These are phyloP conservation scores for Tylopilus rubrobrunneus DNA, from an alignment of 768 basidiomycete species.

Conservation along the genomic window DNA sequence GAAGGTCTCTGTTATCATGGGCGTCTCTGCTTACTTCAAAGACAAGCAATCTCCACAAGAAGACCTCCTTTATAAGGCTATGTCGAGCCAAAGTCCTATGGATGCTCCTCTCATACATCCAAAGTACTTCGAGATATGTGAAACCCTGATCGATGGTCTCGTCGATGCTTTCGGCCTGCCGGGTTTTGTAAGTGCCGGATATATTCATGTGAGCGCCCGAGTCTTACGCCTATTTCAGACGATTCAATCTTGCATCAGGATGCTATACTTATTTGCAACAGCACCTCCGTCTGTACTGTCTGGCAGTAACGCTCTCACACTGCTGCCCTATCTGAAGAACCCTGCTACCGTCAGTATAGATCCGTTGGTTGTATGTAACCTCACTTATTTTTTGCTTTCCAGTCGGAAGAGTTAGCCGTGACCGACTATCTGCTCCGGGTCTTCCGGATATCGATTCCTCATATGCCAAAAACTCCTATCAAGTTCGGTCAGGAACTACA, in stretches of 20 bases:
- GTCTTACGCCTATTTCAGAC: conserved; percentile 43
- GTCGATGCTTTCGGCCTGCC: conserved; percentile 82
- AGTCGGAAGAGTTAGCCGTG: conserved; percentile 81
- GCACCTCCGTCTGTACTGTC: conserved; percentile 86
- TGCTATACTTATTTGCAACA: conserved; percentile 76
- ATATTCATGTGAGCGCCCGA: neutral
- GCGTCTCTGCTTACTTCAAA: conserved; percentile 74
- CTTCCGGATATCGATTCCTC: conserved; percentile 78
- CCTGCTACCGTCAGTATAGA: conserved; percentile 60
- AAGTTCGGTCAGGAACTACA: conserved; percentile 90
- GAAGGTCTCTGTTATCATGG: conserved; percentile 83
- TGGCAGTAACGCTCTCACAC: conserved; percentile 73
- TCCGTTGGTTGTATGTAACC: neutral
- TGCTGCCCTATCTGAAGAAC: conserved; percentile 89
- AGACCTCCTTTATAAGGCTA: conserved; percentile 79
- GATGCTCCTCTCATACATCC: conserved; percentile 52
- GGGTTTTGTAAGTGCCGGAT: conserved; percentile 56
- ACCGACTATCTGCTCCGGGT: conserved; percentile 87
- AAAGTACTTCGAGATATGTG: conserved; percentile 80
- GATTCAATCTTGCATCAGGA: conserved; percentile 78
- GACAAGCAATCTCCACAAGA: conserved; percentile 84
- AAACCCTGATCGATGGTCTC: conserved; percentile 79
- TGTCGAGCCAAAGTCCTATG: conserved; percentile 61
- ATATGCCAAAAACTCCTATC: conserved; percentile 84
- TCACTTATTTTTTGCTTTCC: conserved; percentile 1